phyloP scores from a whole-genome alignment of 768 basidiomycete species.

The Dacryopinax spathularia region DNA sequence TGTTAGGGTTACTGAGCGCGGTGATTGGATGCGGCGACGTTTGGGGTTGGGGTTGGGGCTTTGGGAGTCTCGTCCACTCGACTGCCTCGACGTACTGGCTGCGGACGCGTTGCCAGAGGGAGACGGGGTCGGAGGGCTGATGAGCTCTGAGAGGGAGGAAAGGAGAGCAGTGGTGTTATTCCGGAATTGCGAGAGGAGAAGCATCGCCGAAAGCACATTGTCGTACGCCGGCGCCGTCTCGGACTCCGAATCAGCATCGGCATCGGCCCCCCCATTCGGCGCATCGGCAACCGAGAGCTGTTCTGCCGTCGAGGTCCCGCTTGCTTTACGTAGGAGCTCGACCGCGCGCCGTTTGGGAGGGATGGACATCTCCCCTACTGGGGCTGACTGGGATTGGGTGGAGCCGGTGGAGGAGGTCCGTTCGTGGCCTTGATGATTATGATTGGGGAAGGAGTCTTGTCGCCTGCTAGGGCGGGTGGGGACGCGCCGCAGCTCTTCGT shows the following conservation, averaged over 20 bases:
- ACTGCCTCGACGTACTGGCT: background rate
- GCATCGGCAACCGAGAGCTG: background rate
- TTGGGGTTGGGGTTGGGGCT: conserved; percentile 9
- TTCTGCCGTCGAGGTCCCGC: background rate
- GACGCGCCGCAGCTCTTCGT: conserved; percentile 31
- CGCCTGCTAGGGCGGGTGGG: background rate
- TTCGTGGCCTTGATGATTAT: background rate
- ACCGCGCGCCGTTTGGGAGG: background rate
- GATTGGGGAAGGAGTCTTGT: background rate
- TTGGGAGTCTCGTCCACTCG: background rate
- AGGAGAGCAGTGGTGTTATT: background rate
- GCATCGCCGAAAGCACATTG: background rate
- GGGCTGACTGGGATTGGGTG: background rate
- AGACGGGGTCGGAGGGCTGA: background rate
- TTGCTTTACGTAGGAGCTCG: background rate
- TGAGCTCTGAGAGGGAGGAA: background rate
- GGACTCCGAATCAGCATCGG: background rate
- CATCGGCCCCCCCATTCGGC: background rate
- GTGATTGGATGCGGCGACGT: conserved; percentile 12
- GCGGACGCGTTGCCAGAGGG: background rate
- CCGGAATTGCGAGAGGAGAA: background rate
- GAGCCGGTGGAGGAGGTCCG: background rate
- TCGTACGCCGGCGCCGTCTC: background rate
- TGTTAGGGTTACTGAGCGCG: conserved; percentile 30
- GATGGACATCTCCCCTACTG: background rate